Evolutionary conservation across 495 filamentous ascomycete species (phyloP).

Genomic region (Oleoguttula mirabilis): DNA sequence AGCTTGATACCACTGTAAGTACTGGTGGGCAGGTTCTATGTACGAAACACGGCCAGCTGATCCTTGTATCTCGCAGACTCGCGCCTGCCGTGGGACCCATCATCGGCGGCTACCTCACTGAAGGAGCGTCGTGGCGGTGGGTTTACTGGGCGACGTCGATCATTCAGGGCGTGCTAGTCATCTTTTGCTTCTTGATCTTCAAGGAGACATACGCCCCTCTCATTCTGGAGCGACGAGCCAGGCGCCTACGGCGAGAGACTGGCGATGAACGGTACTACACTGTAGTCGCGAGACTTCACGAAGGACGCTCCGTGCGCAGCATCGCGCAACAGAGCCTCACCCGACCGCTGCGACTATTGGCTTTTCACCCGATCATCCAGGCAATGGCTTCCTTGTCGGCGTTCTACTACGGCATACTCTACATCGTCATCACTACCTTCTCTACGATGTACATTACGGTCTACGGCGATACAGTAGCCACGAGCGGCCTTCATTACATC

Average conservation of each 20-base stretch:
- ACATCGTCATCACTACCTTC: conserved; percentile 15
- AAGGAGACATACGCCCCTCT: conserved; percentile 10
- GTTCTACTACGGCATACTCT: conserved; percentile 13
- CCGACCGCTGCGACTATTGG: conserved; percentile 7
- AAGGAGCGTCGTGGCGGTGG: conserved; percentile 21
- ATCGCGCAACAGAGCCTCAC: conserved; percentile 4
- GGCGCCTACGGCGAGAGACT: conserved; percentile 4
- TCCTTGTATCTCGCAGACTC: conserved; percentile 1
- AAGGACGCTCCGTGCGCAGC: background rate
- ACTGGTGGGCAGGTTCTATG: no score
- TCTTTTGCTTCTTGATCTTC: conserved; percentile 3
- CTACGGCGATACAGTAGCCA: conserved; percentile 12
- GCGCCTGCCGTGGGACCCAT: conserved; percentile 7
- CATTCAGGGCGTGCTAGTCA: conserved; percentile 6
- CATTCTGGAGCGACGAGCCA: conserved; percentile 4
- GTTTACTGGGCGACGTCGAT: conserved; percentile 23
- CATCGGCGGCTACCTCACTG: conserved; percentile 22
- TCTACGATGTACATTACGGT: conserved; percentile 5
- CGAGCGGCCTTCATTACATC: conserved; percentile 22
- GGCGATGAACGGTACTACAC: conserved; percentile 7
- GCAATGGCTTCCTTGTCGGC: conserved; percentile 1
- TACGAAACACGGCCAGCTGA: no score
- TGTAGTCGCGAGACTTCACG: background rate
- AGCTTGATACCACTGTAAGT: conserved; percentile 6
- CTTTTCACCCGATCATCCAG: conserved; percentile 12